phyloP scores from a whole-genome alignment of 139 green algal genomes.

The Coccomyxa sp. region DNA sequence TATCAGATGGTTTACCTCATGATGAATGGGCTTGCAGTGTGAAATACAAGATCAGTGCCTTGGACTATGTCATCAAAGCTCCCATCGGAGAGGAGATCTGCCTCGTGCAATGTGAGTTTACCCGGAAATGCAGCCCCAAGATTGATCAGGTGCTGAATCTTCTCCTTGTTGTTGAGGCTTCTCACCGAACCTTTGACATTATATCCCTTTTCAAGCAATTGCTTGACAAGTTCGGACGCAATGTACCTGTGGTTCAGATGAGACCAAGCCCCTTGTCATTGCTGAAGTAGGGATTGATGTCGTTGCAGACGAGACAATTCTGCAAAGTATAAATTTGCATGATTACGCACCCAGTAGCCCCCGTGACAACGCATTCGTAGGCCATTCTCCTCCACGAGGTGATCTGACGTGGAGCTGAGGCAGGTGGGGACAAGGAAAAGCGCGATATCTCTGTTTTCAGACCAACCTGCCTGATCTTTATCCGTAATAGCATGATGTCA shows the following conservation, averaged over 20 bases:
- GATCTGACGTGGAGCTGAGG: no score
- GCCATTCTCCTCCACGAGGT: no score
- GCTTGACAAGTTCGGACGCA: constrained; percentile 2
- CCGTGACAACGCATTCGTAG: no score
- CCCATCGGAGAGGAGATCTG: constrained; percentile 10
- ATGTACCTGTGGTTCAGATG: neutral
- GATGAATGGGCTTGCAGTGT: constrained; percentile 65
- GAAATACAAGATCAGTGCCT: constrained; percentile 62
- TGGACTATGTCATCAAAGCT: constrained; percentile 27
- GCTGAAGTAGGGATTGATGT: no score
- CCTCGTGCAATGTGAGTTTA: constrained; percentile 14
- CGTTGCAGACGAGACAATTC: no score
- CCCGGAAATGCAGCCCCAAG: constrained; percentile 9
- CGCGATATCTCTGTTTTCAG: no score
- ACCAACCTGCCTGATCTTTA: no score
- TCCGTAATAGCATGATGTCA: no score
- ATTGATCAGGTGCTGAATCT: neutral
- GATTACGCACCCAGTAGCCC: no score
- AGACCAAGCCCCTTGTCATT: no score
- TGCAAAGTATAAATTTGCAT: no score
- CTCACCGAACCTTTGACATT: constrained; percentile 7
- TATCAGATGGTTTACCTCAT: neutral
- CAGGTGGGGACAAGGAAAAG: no score
- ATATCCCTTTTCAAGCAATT: constrained; percentile 9
- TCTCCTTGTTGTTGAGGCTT: neutral